Evolutionary conservation across 2,329 filamentous ascomycete genomes (phyloP).

Genomic region (Colletotrichum scovillei): DNA sequence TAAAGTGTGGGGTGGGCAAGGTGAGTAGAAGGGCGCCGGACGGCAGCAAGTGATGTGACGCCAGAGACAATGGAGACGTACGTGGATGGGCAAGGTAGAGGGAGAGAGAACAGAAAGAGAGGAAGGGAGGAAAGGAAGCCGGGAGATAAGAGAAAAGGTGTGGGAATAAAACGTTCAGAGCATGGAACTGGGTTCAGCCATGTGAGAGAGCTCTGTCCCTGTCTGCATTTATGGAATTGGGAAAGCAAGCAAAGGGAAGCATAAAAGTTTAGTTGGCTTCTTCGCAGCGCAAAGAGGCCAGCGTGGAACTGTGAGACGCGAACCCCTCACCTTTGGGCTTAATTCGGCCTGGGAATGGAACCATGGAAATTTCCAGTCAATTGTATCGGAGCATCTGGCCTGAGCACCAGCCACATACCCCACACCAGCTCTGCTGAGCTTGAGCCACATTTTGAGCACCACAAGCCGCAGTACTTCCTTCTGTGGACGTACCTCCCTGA

Average conservation of each 20-base stretch:
- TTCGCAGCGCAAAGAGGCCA: constrained; percentile 54
- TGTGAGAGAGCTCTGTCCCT: background rate
- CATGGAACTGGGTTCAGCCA: constrained; percentile 16
- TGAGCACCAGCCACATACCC: constrained; percentile 23
- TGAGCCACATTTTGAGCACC: constrained; percentile 22
- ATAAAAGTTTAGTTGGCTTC: constrained; percentile 39
- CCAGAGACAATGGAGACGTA: background rate
- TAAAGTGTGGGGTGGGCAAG: constrained; percentile 20
- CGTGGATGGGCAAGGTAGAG: background rate
- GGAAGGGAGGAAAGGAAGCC: background rate
- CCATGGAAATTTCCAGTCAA: constrained; percentile 35
- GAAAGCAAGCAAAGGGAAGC: background rate
- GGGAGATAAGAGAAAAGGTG: background rate
- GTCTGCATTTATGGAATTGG: constrained; percentile 8
- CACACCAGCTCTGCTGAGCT: constrained; percentile 36
- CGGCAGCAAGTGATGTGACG: constrained; percentile 33
- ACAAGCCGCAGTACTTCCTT: background rate
- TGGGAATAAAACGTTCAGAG: background rate
- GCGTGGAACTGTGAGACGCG: constrained; percentile 49
- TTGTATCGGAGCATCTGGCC: constrained; percentile 9
- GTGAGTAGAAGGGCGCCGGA: background rate
- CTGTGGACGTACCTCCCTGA: background rate
- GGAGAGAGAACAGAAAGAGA: too few relatives aligned
- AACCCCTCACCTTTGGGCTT: constrained; percentile 29
- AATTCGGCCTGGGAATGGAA: constrained; percentile 29